Base-by-base conservation (phyloP, 176 grass and related monocot species). In the Oryza meridionalis region DNA sequence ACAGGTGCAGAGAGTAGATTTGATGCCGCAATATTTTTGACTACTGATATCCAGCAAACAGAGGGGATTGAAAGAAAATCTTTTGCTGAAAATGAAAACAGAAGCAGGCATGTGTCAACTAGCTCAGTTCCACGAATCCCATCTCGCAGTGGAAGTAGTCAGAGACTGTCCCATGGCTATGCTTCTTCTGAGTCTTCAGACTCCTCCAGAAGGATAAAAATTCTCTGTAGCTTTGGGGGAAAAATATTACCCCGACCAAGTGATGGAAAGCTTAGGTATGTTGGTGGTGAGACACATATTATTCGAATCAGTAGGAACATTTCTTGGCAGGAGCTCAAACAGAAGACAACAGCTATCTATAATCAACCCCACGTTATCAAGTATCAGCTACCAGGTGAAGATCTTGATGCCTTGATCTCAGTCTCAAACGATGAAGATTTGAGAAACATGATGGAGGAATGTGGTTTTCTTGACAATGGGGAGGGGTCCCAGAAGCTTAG, bases 381-480 rank as follows among this genome's bases (percentile, higher is more conserved):
- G 59, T 97, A 97, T 81, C 94, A 97, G 77, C 87, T 97, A 42
- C 94, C 94, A 27, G 94, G 90, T 83, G 94, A 97, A 81, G 94
- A 97, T 84, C 83, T 97, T 64, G 94, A 97, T 92, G 92, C 94
- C 26, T 86, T 97, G 64, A 90, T 97, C 55, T 94, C 94, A 42
- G 90, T 97, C 62, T 92, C 91, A 17, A 93, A 85, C 55, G 87
- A 97, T 24, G 94, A 97, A 88, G 94, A 97, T 87, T 85, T 97
- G 67, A 87, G 87, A 88, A 97, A 94, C 80, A 97, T 97, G 94
- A 92, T 97, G 76, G 94, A 97, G 37, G 94, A 97, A 86, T 96
- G 90, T 12, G 84, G 86, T 46, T 71, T 99, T 44, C 69, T 94
- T 86, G 93, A 94, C n/a, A 84, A 51, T 72, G 80, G 81, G 17